Base-by-base conservation (phyloP, 202 grass and related monocot genomes). In the Setaria italica region DNA sequence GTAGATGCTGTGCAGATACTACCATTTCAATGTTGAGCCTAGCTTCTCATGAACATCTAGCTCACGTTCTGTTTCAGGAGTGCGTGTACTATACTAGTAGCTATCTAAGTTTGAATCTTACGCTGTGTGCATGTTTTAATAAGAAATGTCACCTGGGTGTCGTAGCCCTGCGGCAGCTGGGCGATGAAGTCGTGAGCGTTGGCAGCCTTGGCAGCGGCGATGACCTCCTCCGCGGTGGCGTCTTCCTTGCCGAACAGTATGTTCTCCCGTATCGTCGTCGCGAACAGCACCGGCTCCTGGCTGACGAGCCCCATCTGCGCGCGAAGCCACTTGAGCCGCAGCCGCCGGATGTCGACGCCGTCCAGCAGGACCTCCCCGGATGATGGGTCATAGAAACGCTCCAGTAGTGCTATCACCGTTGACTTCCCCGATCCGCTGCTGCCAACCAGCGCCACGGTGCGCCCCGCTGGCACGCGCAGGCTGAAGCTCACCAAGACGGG, bases 101-200 rank as follows among this genome's bases (percentile, higher is more conserved):
- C 25, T 25, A 25, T 25, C 25, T 25, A 25, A 25, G 25, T 25
- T 25, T 25, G 25, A 25, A 25, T 25, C 25, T 25, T 25, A 25
- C 25, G 25, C 25, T 25, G 25, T 25, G 25, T 25, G 25, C 25
- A 25, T 25, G 25, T 25, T 25, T 25, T 25, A 25, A 25, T 25
- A 39, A 39, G 37, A 39, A 39, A 39, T 21, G 21, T 25, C 6
- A 97, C 95, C 92, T 93, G 91, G 0, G 95, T 98, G 12, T 95
- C 87, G 76, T 98, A 98, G 64, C 92, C 95, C n/a, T 93, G 89
- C 37, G 95, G 95, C 68, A 95, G 80, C 83, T 93, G 89, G 33
- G 91, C 87, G 89, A 98, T 98, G 83, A 98, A 98, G 85, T 91
- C 90, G 85, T 95, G 95, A 8, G 92, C 95, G 87, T 95, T 98